phyloP scores from a whole-genome alignment of 768 basidiomycete species.

The Termitomyces sp. region DNA sequence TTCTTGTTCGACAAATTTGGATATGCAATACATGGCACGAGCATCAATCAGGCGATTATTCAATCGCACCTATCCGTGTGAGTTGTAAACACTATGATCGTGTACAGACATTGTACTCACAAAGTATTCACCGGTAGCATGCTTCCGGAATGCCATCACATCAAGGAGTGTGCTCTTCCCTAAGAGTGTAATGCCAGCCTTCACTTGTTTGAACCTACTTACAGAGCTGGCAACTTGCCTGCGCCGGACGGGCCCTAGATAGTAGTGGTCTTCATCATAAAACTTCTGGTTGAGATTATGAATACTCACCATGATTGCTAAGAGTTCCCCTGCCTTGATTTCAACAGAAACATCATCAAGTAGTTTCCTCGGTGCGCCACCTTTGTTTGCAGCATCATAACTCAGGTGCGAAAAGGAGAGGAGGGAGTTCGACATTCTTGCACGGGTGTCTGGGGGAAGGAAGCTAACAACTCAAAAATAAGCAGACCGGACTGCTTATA shows the following conservation, averaged over 20 bases:
- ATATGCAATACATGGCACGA: slow-evolving; percentile 32
- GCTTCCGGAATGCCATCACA: slow-evolving; percentile 37
- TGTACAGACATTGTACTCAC: slow-evolving; percentile 18
- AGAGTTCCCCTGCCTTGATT: slow-evolving; percentile 31
- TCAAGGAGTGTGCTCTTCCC: slow-evolving; percentile 43
- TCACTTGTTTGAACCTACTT: slow-evolving; percentile 8
- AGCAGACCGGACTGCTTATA: not conserved
- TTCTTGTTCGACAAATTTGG: slow-evolving; percentile 53
- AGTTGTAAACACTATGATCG: not conserved
- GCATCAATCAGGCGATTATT: slow-evolving; percentile 24
- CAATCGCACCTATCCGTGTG: slow-evolving; percentile 21
- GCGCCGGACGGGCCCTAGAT: slow-evolving; percentile 40
- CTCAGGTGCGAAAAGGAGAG: slow-evolving; percentile 29
- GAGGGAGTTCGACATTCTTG: slow-evolving; percentile 15
- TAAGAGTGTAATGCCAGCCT: slow-evolving; percentile 4
- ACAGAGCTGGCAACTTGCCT: slow-evolving; percentile 18
- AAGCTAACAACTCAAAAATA: not conserved
- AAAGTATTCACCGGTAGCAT: slow-evolving; percentile 17
- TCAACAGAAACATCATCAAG: slow-evolving; percentile 36
- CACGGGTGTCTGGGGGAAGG: not conserved
- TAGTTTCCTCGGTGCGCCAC: slow-evolving; percentile 22
- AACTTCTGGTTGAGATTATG: not conserved
- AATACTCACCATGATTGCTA: slow-evolving; percentile 36
- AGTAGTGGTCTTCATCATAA: not conserved
- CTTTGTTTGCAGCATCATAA: slow-evolving; percentile 24